Base-by-base conservation (phyloP, 1,284 basidiomycete genomes). In the Trametes versicolor region DNA sequence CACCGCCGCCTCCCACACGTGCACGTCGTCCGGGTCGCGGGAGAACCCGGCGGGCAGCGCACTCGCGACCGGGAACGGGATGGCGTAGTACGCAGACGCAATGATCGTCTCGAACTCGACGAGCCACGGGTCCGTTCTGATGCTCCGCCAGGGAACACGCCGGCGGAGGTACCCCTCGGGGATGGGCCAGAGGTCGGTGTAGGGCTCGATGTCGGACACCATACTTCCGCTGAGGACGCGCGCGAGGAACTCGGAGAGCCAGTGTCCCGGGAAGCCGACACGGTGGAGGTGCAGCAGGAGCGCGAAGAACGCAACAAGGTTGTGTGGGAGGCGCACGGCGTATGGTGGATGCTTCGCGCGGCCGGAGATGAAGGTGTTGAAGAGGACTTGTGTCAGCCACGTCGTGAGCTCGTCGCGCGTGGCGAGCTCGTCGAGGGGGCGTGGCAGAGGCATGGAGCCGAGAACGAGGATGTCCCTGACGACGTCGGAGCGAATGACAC, bases 311-410 rank as follows among this genome's bases (percentile, higher is more conserved):
- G 76, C 74, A 52, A 76, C 75, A 52, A 82, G 72, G 62, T 76
- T 79, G 69, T 78, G 78, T 54, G 83, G 77, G 66, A 77, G 71
- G 29, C 74, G 77, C 58, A 81, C 71, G 61, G 78, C 73, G 63
- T 52, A 57, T 12, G 73, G 74, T 4, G 47, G 64, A 71, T 70
- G 58, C 59, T 71, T 68, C 61, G 67, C 68, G 53, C 64, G 73
- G n/a, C 76, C 77, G 45, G 77, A 75, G 45, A 73, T 70, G 65
- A 79, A 63, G 21, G 74, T 77, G 65, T 74, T 76, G 60, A 82
- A 73, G 55, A 80, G 73, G 43, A 78, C 70, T 58, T 76, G 72
- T n/a, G 77, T 75, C 60, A 83, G 76, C 81, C 81, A 82, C 23
- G 74, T 72, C 13, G 63, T 71, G 47, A 78, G 71, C 60, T 79